Base-by-base conservation (phyloP, 345 rosid genomes). In the Eucalyptus cloeziana region DNA sequence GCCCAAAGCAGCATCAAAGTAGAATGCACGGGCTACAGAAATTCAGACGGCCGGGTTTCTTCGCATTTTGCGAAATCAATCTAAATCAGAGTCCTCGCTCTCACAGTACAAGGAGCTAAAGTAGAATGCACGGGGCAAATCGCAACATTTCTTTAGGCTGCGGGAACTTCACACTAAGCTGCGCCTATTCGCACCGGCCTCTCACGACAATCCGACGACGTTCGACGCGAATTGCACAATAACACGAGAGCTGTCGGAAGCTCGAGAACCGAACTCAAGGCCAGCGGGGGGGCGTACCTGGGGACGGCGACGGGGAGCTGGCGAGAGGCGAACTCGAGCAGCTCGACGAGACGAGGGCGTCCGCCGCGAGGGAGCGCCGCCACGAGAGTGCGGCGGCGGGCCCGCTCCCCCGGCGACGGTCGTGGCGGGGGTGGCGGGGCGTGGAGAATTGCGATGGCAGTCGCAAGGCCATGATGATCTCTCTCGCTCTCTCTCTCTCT, bases 401-500 rank as follows among this genome's bases (percentile, higher is more conserved):
- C 24, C 25, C 58, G 58, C 58, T 21, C 0, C 58, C 56, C 25
- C 40, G 50, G 91, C 52, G 86, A 83, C 69, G 86, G 30, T 89
- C 86, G 89, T 88, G 89, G 56, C 47, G 91, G 91, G 90, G 88
- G 79, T 89, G 90, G 90, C 90, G 91, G 79, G 93, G 94, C 86
- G 92, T 91, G 44, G 89, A 88, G 49, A 96, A 89, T 87, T 93
- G 97, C 88, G 97, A 87, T 54, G 95, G 94, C 21, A 95, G 93
- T 62, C 95, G 93, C 67, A 90, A 87, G 54, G 96, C 96, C 97
- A 94, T 94, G 89, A 64, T 21, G 71, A 27, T 25, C 12, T 67
- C 62, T 40, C 79, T 88, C 49, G 80, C 30, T 49, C 43, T 45
- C 51, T 87, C 87, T 71, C 56, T 80, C 14, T 54, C n/a, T 30